Percentiles rank a stretch among this genome's conserved stretches.
These are phyloP conservation scores for Tulasnella sp. DNA, from an alignment of 768 basidiomycete species.

Conservation along the genomic window DNA sequence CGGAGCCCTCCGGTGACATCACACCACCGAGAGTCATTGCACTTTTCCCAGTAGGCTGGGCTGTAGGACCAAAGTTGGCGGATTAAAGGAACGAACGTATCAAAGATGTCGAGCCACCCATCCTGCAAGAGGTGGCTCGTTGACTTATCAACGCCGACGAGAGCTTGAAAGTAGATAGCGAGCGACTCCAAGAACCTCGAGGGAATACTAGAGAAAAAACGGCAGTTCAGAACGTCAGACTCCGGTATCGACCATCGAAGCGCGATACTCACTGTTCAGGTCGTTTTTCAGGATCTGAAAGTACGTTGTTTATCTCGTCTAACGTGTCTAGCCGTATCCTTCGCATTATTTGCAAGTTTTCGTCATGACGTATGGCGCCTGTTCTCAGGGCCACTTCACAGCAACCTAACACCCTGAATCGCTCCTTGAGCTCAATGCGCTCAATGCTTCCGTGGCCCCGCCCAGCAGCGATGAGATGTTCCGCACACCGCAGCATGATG, in stretches of 20 bases:
- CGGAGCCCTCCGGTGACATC: neutral
- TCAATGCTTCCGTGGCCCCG: neutral
- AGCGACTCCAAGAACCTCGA: neutral
- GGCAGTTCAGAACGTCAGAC: neutral
- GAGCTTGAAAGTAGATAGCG: neutral
- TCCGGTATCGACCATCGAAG: neutral
- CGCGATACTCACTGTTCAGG: neutral
- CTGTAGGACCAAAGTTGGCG: neutral
- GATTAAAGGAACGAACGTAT: neutral
- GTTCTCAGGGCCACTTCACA: too few species aligned
- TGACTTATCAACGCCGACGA: neutral
- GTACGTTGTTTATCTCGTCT: neutral
- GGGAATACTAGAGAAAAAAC: neutral
- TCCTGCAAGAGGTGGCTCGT: neutral
- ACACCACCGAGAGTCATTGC: neutral
- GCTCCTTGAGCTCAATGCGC: neutral
- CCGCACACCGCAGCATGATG: neutral
- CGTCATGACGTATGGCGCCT: too few species aligned
- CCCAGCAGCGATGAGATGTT: neutral
- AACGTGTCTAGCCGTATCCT: neutral
- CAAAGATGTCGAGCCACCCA: neutral
- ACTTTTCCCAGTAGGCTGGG: neutral
- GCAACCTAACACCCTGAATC: neutral
- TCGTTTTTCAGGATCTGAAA: neutral
- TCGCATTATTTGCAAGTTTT: too few species aligned